Evolutionary conservation across 148 eudicot genomes (phyloP).

Genomic region (Gaultheria prostrata): DNA sequence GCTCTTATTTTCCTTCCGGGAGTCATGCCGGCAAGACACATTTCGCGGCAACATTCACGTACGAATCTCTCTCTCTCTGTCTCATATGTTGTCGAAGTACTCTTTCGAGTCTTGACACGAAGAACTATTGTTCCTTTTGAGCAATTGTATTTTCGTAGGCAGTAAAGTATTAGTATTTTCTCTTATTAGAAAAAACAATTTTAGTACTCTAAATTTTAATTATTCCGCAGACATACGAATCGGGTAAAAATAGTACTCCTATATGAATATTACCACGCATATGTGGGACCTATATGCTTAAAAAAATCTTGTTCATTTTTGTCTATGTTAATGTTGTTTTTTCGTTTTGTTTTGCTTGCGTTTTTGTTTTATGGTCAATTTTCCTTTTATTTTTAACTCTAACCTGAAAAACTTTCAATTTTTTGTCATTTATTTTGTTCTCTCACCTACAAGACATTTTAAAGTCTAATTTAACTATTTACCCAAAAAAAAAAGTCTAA

Average conservation of each 20-base stretch:
- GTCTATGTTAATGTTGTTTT: not conserved
- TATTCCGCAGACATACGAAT: not conserved
- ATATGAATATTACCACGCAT: too few species aligned
- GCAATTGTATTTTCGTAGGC: not conserved
- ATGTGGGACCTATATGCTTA: too few species aligned
- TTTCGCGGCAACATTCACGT: constrained; percentile 35
- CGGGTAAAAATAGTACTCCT: too few species aligned
- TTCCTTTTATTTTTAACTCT: not conserved
- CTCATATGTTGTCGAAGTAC: not conserved
- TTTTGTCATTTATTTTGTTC: not conserved
- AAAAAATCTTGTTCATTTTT: not conserved
- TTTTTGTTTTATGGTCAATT: not conserved
- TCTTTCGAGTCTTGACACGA: not conserved
- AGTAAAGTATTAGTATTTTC: not conserved
- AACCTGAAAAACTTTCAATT: not conserved
- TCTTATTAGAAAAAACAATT: not conserved
- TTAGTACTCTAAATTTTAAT: not conserved
- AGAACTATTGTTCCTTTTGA: not conserved
- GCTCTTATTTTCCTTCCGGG: constrained; percentile 31
- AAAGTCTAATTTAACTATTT: not conserved
- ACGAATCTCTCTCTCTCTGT: constrained; percentile 15
- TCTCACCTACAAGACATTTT: not conserved
- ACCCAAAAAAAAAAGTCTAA: too few species aligned
- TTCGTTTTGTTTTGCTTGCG: not conserved
- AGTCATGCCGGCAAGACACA: constrained; percentile 34